Evolutionary conservation across 768 basidiomycete species (phyloP).

Genomic region (Sutorius australiensis): DNA sequence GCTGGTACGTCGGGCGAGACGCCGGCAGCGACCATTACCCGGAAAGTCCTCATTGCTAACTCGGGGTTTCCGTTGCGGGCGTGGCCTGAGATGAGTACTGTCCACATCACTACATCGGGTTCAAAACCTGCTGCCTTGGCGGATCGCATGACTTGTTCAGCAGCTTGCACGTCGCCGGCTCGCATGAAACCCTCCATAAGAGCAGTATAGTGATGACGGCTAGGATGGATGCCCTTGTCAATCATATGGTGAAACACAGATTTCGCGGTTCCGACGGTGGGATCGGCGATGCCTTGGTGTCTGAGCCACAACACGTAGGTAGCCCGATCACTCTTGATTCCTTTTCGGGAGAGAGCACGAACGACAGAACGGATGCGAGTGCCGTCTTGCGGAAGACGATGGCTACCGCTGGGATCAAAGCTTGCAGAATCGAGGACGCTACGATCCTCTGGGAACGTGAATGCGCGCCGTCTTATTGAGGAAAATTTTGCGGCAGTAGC

Average conservation of each 20-base stretch:
- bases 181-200: slow-evolving; percentile 71
- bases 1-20: slow-evolving; percentile 67
- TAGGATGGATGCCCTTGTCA: slow-evolving; percentile 66
- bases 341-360: slow-evolving; percentile 43
- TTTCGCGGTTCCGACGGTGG: slow-evolving; percentile 49
- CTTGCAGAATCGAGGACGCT: slow-evolving; percentile 21
- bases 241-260: slow-evolving; percentile 57
- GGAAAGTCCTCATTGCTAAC: slow-evolving; percentile 52
- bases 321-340: slow-evolving; percentile 52
- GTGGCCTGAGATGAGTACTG: slow-evolving; percentile 70
- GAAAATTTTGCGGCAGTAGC: slow-evolving; percentile 38
- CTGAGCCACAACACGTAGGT: slow-evolving; percentile 61
- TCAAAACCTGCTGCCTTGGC: slow-evolving; percentile 47
- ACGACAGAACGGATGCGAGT: slow-evolving; percentile 40
- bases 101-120: slow-evolving; percentile 68
- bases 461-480: slow-evolving; percentile 21
- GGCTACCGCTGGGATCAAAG: slow-evolving; percentile 51
- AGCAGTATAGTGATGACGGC: slow-evolving; percentile 66
- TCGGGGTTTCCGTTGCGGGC: slow-evolving; percentile 56
- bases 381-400: slow-evolving; percentile 30
- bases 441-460: slow-evolving; percentile 4
- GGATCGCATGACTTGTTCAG: slow-evolving; percentile 52
- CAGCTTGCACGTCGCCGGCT: slow-evolving; percentile 55
- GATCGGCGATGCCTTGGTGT: slow-evolving; percentile 52
- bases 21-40: slow-evolving; percentile 57